phyloP scores from a whole-genome alignment of 768 basidiomycete genomes.

The Podaxis sp. region DNA sequence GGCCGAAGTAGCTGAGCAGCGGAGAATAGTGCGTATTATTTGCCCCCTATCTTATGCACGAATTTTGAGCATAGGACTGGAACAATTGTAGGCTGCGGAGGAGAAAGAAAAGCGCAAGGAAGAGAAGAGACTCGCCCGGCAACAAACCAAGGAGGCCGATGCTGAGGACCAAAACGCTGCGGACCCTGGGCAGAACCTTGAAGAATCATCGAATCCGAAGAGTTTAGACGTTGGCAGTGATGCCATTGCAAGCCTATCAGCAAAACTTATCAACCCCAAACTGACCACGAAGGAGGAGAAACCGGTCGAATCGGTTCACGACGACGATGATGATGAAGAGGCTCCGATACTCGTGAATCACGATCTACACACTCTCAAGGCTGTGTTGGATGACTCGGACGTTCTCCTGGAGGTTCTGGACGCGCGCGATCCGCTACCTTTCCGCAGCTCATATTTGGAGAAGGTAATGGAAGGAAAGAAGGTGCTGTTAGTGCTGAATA shows the following conservation, averaged over 20 bases:
- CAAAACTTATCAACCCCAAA: conserved; percentile 37
- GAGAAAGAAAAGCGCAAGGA: conserved; percentile 71
- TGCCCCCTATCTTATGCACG: neutral
- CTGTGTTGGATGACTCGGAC: conserved; percentile 77
- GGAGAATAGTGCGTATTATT: conserved; percentile 57
- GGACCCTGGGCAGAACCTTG: conserved; percentile 18
- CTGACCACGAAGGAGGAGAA: conserved; percentile 30
- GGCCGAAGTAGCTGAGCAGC: conserved; percentile 84
- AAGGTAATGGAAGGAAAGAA: conserved; percentile 40
- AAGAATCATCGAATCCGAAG: conserved; percentile 29
- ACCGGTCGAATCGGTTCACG: conserved; percentile 27
- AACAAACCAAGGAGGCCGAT: conserved; percentile 29
- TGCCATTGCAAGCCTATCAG: conserved; percentile 46
- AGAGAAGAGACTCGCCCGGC: conserved; percentile 41
- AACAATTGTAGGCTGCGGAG: conserved; percentile 59
- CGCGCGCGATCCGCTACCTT: conserved; percentile 77
- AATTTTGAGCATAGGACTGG: conserved; percentile 1
- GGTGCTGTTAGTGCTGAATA: conserved; percentile 75
- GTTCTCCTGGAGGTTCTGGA: conserved; percentile 82
- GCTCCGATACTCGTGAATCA: conserved; percentile 63
- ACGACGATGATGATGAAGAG: conserved; percentile 51
- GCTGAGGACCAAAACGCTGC: conserved; percentile 22
- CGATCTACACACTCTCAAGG: conserved; percentile 57
- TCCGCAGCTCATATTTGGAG: conserved; percentile 67
- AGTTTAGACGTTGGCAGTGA: conserved; percentile 51